Percentiles rank a stretch among this genome's conserved stretches.
These are phyloP conservation scores for Fusarium miscanthi DNA, from an alignment of 2,329 filamentous ascomycete genomes.

Conservation along the genomic window DNA sequence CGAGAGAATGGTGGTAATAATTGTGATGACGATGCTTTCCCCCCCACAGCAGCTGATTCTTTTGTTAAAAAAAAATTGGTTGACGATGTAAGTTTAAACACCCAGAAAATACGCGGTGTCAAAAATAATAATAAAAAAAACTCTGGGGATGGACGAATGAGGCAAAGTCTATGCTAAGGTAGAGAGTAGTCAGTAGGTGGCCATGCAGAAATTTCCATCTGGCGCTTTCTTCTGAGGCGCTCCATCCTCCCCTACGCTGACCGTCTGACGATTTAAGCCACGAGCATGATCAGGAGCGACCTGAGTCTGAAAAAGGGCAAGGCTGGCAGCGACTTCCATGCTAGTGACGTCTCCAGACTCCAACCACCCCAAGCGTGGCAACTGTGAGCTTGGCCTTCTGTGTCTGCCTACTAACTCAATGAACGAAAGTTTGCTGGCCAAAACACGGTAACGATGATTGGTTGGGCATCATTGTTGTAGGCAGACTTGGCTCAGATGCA, in stretches of 20 bases:
- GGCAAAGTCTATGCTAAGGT: constrained; percentile 5
- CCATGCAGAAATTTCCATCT: constrained; percentile 29
- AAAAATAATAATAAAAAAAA: neutral
- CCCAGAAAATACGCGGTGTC: neutral
- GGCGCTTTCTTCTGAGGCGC: constrained; percentile 11
- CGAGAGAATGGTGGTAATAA: constrained; percentile 6
- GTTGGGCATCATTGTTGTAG: neutral
- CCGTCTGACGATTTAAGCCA: constrained; percentile 28
- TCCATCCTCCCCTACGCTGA: constrained; percentile 8
- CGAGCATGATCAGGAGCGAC: constrained; percentile 16
- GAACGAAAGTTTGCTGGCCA: neutral
- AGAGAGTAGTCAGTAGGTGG: constrained; percentile 24
- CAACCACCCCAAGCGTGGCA: constrained; percentile 37
- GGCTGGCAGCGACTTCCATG: constrained; percentile 29
- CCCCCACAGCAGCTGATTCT: neutral
- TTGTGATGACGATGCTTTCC: constrained; percentile 27
- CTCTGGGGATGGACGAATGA: constrained; percentile 20
- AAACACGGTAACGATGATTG: constrained; percentile 15
- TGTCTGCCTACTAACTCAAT: neutral
- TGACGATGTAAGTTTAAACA: neutral
- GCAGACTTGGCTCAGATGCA: neutral
- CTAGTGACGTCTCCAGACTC: constrained; percentile 32
- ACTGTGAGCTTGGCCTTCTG: neutral
- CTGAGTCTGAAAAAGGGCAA: constrained; percentile 28
- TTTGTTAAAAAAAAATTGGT: neutral